Evolutionary conservation across 2,329 filamentous ascomycete genomes (phyloP).

Genomic region (Neurospora sp.): DNA sequence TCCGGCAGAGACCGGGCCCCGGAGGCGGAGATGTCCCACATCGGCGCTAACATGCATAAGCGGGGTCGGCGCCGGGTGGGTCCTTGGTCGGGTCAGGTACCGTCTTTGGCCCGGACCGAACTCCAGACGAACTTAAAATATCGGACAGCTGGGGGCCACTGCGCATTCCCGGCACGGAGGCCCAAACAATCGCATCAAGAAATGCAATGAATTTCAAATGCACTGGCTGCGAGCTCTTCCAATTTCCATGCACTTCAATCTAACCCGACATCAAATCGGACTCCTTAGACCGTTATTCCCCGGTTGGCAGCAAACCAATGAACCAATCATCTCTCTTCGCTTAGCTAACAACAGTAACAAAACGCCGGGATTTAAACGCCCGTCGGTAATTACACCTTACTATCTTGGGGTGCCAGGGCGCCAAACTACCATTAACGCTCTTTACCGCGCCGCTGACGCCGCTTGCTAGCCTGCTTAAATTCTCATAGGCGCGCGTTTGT

Average conservation of each 20-base stretch:
- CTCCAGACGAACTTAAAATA: neutral
- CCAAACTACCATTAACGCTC: neutral
- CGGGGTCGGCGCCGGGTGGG: neutral
- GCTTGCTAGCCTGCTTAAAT: neutral
- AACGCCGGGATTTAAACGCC: neutral
- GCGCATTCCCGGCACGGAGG: neutral
- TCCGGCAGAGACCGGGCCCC: neutral
- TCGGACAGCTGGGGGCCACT: neutral
- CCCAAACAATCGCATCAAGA: neutral
- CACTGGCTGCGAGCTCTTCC: neutral
- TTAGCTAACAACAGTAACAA: neutral
- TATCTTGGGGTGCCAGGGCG: neutral
- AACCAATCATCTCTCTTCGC: neutral
- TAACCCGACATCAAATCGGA: neutral
- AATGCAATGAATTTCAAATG: rapidly evolving
- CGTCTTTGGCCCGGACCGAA: neutral
- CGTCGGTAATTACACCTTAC: neutral
- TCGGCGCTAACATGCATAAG: neutral
- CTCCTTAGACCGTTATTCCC: neutral
- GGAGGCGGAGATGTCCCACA: neutral
- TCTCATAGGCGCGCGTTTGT: neutral
- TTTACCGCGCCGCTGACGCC: neutral
- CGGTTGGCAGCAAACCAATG: neutral
- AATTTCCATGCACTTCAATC: neutral
- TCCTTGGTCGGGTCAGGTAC: neutral